Conservation (phyloP, 2,329 filamentous ascomycete genomes). For the Aspergillus sp. region DNA sequence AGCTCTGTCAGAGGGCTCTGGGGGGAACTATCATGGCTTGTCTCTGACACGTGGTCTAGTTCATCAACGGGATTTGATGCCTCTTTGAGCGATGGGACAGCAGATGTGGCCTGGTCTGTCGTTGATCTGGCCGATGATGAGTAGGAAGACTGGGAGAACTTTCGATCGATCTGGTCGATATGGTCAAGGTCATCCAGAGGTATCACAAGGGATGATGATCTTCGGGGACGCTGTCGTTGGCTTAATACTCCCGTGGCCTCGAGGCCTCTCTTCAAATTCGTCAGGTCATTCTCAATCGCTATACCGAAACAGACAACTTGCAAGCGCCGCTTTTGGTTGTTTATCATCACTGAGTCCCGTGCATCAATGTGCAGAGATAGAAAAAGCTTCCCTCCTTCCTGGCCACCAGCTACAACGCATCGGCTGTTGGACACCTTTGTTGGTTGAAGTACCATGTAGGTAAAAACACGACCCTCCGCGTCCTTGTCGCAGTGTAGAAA, state of each 20-base stretch:
- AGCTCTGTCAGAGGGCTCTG: constrained; percentile 10
- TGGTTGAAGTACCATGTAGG: constrained; percentile 16
- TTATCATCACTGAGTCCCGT: constrained; percentile 7
- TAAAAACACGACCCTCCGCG: constrained; percentile 5
- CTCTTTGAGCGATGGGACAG: neutral
- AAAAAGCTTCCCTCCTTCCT: neutral
- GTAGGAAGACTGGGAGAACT: constrained; percentile 4
- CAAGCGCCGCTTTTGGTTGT: constrained; percentile 15
- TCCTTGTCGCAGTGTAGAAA: constrained; percentile 17
- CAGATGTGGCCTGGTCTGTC: neutral
- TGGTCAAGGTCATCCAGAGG: constrained; percentile 16
- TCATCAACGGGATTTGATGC: neutral
- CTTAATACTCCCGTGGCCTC: neutral
- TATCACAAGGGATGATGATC: constrained; percentile 23
- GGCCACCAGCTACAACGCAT: neutral
- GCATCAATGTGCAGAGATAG: constrained; percentile 12
- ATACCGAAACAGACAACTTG: constrained; percentile 13
- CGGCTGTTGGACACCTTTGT: neutral
- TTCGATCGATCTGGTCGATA: constrained; percentile 14
- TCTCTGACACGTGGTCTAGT: neutral
- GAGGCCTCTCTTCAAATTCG: constrained; percentile 13
- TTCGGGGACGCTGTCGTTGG: constrained; percentile 8
- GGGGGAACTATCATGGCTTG: neutral
- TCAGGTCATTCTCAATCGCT: constrained; percentile 15
- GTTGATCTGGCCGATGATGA: neutral